Evolutionary conservation across 495 filamentous ascomycete genomes (phyloP).

Genomic region (Penicillium malachiteum): DNA sequence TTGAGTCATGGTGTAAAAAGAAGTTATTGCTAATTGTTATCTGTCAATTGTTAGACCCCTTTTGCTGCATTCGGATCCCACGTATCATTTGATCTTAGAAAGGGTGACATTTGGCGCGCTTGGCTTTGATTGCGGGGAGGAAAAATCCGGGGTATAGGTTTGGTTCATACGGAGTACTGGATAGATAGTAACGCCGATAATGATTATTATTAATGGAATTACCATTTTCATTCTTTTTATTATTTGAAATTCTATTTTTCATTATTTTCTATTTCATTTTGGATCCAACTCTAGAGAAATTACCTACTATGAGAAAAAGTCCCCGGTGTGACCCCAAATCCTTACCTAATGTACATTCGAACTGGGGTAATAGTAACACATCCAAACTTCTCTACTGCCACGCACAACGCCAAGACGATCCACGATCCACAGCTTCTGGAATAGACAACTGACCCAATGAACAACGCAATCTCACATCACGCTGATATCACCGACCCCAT

Average conservation of each 20-base stretch:
- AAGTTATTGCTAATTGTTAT: too few relatives aligned
- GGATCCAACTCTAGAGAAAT: conserved; percentile 10
- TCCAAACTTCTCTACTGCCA: neutral
- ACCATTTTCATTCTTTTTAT: too few relatives aligned
- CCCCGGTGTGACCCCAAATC: neutral
- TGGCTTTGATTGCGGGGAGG: conserved; percentile 25
- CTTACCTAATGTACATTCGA: neutral
- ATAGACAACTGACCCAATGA: conserved; percentile 30
- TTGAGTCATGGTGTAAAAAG: too few relatives aligned
- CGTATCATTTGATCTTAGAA: conserved; percentile 1
- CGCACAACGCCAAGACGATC: conserved; percentile 39
- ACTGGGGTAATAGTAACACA: too few relatives aligned
- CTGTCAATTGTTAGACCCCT: too few relatives aligned
- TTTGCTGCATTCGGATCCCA: too few relatives aligned
- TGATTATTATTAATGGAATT: neutral
- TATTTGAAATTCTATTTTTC: neutral
- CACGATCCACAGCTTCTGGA: conserved; percentile 46
- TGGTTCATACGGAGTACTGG: conserved; percentile 1
- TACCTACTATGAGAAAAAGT: conserved; percentile 3
- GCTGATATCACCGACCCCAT: conserved; percentile 41
- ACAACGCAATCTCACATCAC: conserved; percentile 18
- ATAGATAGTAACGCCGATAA: neutral
- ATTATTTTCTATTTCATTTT: too few relatives aligned
- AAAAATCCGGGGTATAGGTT: conserved; percentile 27
- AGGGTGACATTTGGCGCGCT: conserved; percentile 23